phyloP scores from a whole-genome alignment of 257 asterid species.

The Solanum pimpinellifolium region DNA sequence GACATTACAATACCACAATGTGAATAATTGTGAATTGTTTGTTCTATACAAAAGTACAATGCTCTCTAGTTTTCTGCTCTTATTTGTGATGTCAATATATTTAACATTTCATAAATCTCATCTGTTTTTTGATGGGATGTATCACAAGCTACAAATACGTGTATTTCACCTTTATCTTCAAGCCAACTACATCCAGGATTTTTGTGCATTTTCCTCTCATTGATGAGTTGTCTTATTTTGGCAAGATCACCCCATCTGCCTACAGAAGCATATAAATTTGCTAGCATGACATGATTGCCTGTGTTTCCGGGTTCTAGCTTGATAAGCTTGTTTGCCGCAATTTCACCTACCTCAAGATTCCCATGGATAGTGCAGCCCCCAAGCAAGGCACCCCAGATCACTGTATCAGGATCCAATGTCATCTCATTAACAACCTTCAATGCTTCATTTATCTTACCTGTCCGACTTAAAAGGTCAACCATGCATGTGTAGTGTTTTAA shows the following conservation, averaged over 20 bases:
- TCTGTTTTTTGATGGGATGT: conserved; percentile 40
- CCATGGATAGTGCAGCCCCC: conserved; percentile 67
- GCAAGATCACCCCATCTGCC: conserved; percentile 61
- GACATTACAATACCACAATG: background rate
- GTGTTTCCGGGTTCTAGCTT: conserved; percentile 44
- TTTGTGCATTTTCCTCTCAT: conserved; percentile 37
- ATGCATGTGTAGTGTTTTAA: conserved; percentile 68
- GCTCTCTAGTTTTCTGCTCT: conserved; percentile 11
- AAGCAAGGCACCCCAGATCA: conserved; percentile 74
- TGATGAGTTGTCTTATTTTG: conserved; percentile 38
- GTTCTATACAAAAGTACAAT: conserved; percentile 1
- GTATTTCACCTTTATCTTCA: conserved; percentile 52
- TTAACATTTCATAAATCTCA: conserved; percentile 50
- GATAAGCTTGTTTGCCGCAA: conserved; percentile 50
- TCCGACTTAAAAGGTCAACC: conserved; percentile 75
- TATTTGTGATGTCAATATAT: conserved; percentile 52
- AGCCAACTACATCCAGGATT: conserved; percentile 89
- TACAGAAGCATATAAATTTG: conserved; percentile 64
- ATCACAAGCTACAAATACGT: conserved; percentile 61
- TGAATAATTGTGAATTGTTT: background rate
- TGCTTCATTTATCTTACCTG: conserved; percentile 49
- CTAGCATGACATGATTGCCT: conserved; percentile 56
- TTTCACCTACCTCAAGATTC: conserved; percentile 50
- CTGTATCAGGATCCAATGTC: conserved; percentile 48
- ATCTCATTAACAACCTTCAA: conserved; percentile 21